phyloP scores from a whole-genome alignment of 108 stramenopile species.

The Licmophora abbreviata region DNA sequence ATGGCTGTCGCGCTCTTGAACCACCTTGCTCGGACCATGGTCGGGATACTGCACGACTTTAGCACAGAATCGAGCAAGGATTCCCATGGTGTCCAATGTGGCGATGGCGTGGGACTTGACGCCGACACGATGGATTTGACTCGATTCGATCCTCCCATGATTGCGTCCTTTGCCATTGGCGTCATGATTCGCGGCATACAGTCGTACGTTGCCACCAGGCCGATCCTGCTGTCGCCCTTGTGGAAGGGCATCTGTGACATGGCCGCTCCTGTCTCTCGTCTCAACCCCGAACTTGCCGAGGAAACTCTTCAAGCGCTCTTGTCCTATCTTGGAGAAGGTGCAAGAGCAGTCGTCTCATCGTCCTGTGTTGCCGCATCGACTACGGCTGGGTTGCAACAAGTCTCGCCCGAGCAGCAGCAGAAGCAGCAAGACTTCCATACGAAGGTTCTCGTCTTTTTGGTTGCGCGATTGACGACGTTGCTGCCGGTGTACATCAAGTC shows the following conservation, averaged over 20 bases:
- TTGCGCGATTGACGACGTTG: neutral
- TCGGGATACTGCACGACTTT: no score
- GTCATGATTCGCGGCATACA: conserved; percentile 6
- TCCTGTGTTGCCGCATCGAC: neutral
- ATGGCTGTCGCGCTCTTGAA: no score
- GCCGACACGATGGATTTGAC: no score
- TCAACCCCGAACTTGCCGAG: neutral
- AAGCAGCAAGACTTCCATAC: neutral
- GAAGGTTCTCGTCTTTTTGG: conserved; percentile 2
- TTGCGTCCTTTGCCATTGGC: conserved; percentile 8
- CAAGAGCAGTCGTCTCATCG: neutral
- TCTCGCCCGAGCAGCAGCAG: neutral
- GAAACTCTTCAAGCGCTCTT: neutral
- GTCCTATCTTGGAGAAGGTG: neutral
- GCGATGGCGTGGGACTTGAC: no score
- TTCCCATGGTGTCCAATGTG: no score
- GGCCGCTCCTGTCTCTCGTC: neutral
- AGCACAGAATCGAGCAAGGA: no score
- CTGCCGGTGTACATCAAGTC: neutral
- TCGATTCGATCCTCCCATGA: neutral
- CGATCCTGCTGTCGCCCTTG: conserved; percentile 5
- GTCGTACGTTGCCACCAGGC: conserved; percentile 1
- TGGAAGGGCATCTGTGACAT: conserved; percentile 15
- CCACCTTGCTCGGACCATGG: no score
- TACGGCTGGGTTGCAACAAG: neutral